A percentile compares a stretch with the other conserved stretches of the same genome.
Conservation (phyloP, 2,329 filamentous ascomycete species). For the Trichoderma koningii region DNA sequence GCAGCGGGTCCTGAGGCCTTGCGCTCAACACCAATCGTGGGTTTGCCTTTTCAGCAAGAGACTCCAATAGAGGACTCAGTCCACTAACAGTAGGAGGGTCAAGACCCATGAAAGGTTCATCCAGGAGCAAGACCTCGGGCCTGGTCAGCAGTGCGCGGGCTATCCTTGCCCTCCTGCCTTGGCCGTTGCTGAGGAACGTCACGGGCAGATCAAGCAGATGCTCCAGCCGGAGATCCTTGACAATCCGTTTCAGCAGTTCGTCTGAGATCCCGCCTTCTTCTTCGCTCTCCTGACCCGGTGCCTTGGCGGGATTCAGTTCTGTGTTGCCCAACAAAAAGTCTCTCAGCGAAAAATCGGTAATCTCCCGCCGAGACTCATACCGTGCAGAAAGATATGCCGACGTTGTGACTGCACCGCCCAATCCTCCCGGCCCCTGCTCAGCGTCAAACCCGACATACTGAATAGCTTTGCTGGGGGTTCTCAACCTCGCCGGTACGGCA, state of each 20-base stretch:
- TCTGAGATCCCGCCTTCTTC: slow-evolving; percentile 53
- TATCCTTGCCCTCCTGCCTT: slow-evolving; percentile 83
- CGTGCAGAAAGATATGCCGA: slow-evolving; percentile 84
- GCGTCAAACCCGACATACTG: slow-evolving; percentile 89
- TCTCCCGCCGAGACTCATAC: slow-evolving; percentile 85
- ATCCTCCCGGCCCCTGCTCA: slow-evolving; percentile 56
- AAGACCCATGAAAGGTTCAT: slow-evolving; percentile 95
- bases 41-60: slow-evolving; percentile 64
- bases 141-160: slow-evolving; percentile 77
- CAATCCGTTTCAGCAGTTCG: slow-evolving; percentile 60
- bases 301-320: slow-evolving; percentile 70
- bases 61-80: slow-evolving; percentile 70
- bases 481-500: slow-evolving; percentile 57
- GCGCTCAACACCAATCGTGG: slow-evolving; percentile 77
- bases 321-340: slow-evolving; percentile 84
- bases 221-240: slow-evolving; percentile 68
- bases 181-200: slow-evolving; percentile 88
- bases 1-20: slow-evolving; percentile 82
- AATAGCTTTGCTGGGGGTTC: slow-evolving; percentile 67
- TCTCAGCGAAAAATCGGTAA: slow-evolving; percentile 80
- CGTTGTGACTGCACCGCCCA: slow-evolving; percentile 58
- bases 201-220: slow-evolving; percentile 78
- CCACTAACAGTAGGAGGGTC: slow-evolving; percentile 78
- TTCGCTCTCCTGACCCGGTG: slow-evolving; percentile 42
- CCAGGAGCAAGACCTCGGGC: slow-evolving; percentile 81